phyloP scores from a whole-genome alignment of 108 stramenopile genomes.

The Conticribra weissflogii region DNA sequence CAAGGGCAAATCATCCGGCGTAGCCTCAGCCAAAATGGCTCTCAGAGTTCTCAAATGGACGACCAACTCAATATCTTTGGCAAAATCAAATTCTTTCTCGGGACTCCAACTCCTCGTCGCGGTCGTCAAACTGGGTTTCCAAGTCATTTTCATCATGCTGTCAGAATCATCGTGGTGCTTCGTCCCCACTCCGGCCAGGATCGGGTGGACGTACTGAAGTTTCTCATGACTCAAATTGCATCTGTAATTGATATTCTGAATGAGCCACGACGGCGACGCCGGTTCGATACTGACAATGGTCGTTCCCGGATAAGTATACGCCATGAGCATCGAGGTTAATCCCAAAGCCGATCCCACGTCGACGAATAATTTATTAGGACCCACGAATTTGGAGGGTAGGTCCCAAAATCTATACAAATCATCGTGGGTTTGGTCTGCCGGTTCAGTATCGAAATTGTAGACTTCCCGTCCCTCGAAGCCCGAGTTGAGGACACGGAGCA shows the following conservation, averaged over 20 bases:
- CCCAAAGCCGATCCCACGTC: slow-evolving; percentile 79
- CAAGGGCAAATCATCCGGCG: slow-evolving; percentile 49
- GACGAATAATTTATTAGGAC: slow-evolving; percentile 73
- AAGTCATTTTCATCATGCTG: slow-evolving; percentile 74
- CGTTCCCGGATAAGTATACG: slow-evolving; percentile 66
- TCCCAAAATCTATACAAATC: slow-evolving; percentile 49
- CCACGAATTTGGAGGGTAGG: slow-evolving; percentile 54
- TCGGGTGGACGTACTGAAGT: slow-evolving; percentile 52
- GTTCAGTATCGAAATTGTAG: slow-evolving; percentile 56
- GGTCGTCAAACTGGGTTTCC: slow-evolving; percentile 70
- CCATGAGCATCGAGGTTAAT: slow-evolving; percentile 65
- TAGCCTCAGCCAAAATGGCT: slow-evolving; percentile 72
- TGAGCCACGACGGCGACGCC: slow-evolving; percentile 77
- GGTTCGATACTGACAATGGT: slow-evolving; percentile 77
- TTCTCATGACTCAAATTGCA: slow-evolving; percentile 68
- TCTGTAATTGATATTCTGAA: slow-evolving; percentile 74
- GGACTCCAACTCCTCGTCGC: slow-evolving; percentile 75
- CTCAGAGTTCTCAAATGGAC: slow-evolving; percentile 65
- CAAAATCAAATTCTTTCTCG: slow-evolving; percentile 44
- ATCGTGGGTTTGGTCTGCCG: slow-evolving; percentile 39
- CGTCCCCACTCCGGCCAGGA: slow-evolving; percentile 73
- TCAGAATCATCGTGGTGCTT: slow-evolving; percentile 69
- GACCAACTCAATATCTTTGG: slow-evolving; percentile 60
- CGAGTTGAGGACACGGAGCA: slow-evolving; percentile 56
- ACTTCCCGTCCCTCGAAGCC: slow-evolving; percentile 37